A percentile compares a stretch with the other conserved stretches of the same genome.
Conservation (phyloP, 306 rosid species). For the Gynostemma pentaphyllum region DNA sequence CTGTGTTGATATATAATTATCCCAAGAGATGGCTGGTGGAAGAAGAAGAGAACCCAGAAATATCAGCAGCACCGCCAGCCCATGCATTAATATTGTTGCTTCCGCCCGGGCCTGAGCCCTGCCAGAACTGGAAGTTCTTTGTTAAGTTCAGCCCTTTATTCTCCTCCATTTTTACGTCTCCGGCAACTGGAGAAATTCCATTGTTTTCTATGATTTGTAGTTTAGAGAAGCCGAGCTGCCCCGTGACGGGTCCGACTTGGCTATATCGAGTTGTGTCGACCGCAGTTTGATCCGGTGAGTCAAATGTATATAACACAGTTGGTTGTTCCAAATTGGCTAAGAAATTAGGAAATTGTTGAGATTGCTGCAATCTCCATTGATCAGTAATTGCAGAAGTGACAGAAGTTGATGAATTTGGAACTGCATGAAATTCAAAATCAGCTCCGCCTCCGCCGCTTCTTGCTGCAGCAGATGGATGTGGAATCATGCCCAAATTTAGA, state of each 20-base stretch:
- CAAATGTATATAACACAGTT: conserved; percentile 34
- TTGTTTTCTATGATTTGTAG: background rate
- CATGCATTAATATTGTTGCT: conserved; percentile 36
- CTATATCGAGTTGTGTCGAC: background rate
- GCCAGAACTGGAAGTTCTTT: conserved; percentile 37
- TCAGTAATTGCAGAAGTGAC: conserved; percentile 10
- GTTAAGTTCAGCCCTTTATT: conserved; percentile 43
- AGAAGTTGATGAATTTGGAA: too few species aligned
- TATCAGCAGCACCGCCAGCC: conserved; percentile 23
- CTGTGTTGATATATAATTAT: too few species aligned
- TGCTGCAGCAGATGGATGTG: conserved; percentile 21
- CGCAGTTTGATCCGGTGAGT: background rate
- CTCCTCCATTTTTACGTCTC: conserved; percentile 41
- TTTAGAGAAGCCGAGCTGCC: background rate
- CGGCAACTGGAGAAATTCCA: background rate
- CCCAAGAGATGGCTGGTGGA: conserved; percentile 30
- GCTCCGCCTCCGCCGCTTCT: conserved; percentile 13
- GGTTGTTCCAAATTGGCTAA: conserved; percentile 44
- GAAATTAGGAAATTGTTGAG: conserved; percentile 53
- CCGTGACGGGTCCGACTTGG: background rate
- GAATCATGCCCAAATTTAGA: conserved; percentile 27
- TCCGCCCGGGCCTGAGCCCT: conserved; percentile 29
- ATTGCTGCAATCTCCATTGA: conserved; percentile 56
- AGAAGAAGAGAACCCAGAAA: conserved; percentile 47
- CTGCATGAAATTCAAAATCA: conserved; percentile 29